Conservation (phyloP, 495 filamentous ascomycete genomes). For the Xylaria grammica region DNA sequence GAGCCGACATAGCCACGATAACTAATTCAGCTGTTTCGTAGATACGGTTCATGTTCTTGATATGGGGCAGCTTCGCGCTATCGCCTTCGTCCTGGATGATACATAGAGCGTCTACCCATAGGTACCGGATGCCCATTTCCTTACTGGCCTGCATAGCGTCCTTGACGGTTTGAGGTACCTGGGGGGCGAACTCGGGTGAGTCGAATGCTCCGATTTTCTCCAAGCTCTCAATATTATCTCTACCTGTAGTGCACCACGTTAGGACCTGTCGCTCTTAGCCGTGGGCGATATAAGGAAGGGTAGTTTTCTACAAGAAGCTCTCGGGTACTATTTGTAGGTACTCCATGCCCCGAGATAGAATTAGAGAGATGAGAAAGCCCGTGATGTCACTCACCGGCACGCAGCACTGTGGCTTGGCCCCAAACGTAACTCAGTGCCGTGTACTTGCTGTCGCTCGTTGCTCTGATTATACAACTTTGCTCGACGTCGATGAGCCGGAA, state of each 20-base stretch:
- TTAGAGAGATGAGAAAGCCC: background rate
- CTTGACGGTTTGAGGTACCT: conserved; percentile 30
- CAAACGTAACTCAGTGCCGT: conserved; percentile 2
- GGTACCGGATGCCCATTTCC: conserved; percentile 30
- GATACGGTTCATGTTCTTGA: conserved; percentile 35
- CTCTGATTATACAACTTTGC: background rate
- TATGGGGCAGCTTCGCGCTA: conserved; percentile 25
- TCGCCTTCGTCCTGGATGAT: conserved; percentile 37
- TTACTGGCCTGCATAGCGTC: conserved; percentile 34
- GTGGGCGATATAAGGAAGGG: background rate
- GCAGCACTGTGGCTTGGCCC: background rate
- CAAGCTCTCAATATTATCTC: background rate
- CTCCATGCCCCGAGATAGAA: background rate
- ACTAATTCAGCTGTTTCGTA: conserved; percentile 35
- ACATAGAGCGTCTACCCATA: conserved; percentile 42
- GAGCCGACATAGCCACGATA: conserved; percentile 29
- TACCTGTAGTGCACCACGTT: background rate
- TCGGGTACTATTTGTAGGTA: background rate
- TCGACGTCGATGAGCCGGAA: conserved; percentile 5
- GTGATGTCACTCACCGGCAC: background rate
- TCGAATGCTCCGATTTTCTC: background rate
- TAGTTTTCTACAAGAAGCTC: background rate
- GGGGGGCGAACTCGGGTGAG: conserved; percentile 15
- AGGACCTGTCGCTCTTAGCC: background rate
- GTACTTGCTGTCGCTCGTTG: background rate